These are phyloP conservation scores for Xylariales sp. DNA, from an alignment of 2,329 filamentous ascomycete genomes.

Conservation along the genomic window DNA sequence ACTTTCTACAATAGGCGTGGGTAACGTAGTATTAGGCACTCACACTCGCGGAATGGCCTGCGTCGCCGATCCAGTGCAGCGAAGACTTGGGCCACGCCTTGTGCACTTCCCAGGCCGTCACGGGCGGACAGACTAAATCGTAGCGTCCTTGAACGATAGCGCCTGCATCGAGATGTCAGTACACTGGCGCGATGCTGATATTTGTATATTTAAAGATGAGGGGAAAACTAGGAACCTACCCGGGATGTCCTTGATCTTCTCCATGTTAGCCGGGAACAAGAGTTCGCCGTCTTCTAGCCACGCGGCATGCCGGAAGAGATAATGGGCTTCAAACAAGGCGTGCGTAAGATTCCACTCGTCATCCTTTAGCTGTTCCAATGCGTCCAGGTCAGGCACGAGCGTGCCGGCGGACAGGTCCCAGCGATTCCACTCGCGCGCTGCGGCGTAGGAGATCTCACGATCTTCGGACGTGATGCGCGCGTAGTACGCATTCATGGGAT, in stretches of 20 bases:
- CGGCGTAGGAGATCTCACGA: neutral
- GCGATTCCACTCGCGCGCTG: conserved; percentile 30
- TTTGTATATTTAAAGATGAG: too few species aligned
- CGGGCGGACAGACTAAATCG: conserved; percentile 33
- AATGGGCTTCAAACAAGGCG: conserved; percentile 34
- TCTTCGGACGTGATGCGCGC: conserved; percentile 30
- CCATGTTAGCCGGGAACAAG: conserved; percentile 30
- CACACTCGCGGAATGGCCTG: conserved; percentile 32
- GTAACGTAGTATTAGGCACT: neutral
- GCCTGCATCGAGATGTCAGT: conserved; percentile 8
- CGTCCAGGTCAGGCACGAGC: conserved; percentile 20
- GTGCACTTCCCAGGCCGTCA: conserved; percentile 34
- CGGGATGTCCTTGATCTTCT: conserved; percentile 37
- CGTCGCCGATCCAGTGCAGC: conserved; percentile 31
- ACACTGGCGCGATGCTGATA: neutral
- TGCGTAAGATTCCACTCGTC: conserved; percentile 33
- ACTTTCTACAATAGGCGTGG: too few species aligned
- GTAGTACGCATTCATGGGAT: conserved; percentile 25
- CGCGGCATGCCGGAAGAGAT: conserved; percentile 20
- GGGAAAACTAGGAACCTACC: conserved; percentile 9
- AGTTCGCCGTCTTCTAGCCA: conserved; percentile 36
- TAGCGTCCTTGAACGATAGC: conserved; percentile 38
- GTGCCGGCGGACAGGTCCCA: conserved; percentile 24
- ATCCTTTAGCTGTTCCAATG: conserved; percentile 14
- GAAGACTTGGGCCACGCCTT: conserved; percentile 36